phyloP scores from a whole-genome alignment of 805 yeast species.

The Starmerella riodocensis region DNA sequence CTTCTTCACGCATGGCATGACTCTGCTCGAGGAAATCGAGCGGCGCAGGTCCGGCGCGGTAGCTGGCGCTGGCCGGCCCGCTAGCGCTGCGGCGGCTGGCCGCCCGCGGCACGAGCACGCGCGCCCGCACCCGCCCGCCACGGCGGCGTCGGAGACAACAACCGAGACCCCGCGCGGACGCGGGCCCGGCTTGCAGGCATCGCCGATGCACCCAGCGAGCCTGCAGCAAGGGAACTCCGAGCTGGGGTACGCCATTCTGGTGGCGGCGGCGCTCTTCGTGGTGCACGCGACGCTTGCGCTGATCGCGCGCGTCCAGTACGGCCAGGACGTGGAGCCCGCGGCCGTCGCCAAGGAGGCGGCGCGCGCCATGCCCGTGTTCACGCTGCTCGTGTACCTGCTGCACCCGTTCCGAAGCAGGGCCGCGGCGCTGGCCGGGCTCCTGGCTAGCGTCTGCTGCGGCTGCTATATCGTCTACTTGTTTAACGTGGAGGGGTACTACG shows the following conservation, averaged over 20 bases:
- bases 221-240: slow-evolving; percentile 1
- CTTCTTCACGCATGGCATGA: no score
- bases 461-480: slow-evolving; percentile 26
- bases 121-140: no score
- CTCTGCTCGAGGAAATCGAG: slow-evolving; percentile 15
- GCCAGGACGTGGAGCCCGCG: slow-evolving; percentile 18
- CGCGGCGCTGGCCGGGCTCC: slow-evolving; percentile 15
- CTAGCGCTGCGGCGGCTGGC: no score
- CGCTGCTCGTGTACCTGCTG: slow-evolving; percentile 21
- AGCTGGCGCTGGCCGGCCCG: no score
- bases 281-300: slow-evolving; percentile 28
- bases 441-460: slow-evolving; percentile 24
- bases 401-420: slow-evolving; percentile 17
- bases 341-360: slow-evolving; percentile 17
- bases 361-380: slow-evolving; percentile 25
- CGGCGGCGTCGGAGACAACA: no score
- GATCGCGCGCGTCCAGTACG: slow-evolving; percentile 29
- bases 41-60: slow-evolving; percentile 1
- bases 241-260: slow-evolving; percentile 15
- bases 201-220: background rate
- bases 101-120: no score
- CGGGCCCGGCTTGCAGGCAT: background rate
- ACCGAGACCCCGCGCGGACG: no score
- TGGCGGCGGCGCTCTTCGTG: slow-evolving; percentile 19
- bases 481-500: slow-evolving; percentile 29